Evolutionary conservation across 345 rosid species (phyloP).

Genomic region (Passiflora organensis): DNA sequence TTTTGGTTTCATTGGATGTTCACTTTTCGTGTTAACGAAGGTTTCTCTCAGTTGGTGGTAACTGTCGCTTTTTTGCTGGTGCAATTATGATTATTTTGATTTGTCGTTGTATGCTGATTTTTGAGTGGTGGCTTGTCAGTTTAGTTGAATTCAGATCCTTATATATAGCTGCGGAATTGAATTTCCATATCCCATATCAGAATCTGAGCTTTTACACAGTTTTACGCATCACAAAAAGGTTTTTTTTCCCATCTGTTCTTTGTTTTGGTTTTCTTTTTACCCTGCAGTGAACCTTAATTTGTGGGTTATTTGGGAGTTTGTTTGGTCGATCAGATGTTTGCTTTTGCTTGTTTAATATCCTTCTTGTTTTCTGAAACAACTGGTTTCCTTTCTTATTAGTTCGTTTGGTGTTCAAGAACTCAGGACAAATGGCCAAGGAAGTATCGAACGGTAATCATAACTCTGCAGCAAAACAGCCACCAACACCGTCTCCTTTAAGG

Average conservation of each 20-base stretch:
- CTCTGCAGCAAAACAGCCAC: conserved; percentile 48
- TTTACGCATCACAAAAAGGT: no score
- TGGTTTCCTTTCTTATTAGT: not conserved
- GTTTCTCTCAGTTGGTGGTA: conserved; percentile 23
- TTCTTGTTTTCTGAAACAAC: not conserved
- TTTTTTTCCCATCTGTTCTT: not conserved
- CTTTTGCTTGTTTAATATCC: conserved; percentile 22
- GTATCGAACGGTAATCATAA: conserved; percentile 41
- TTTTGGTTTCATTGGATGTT: conserved; percentile 3
- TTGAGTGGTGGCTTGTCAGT: not conserved
- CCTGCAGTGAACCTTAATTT: no score
- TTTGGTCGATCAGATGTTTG: not conserved
- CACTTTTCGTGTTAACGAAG: conserved; percentile 32
- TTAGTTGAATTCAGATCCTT: no score
- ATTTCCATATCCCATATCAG: no score
- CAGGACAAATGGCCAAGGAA: conserved; percentile 38
- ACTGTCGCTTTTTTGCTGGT: conserved; percentile 22
- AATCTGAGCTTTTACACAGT: no score
- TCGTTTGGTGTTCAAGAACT: conserved; percentile 16
- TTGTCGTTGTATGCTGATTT: not conserved
- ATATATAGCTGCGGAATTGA: no score
- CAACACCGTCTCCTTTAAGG: conserved; percentile 67
- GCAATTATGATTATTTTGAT: not conserved
- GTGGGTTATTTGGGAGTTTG: not conserved
- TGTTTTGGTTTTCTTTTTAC: no score